Evolutionary conservation across 345 rosid species (phyloP).

Genomic region (Lenwebbia sp.): DNA sequence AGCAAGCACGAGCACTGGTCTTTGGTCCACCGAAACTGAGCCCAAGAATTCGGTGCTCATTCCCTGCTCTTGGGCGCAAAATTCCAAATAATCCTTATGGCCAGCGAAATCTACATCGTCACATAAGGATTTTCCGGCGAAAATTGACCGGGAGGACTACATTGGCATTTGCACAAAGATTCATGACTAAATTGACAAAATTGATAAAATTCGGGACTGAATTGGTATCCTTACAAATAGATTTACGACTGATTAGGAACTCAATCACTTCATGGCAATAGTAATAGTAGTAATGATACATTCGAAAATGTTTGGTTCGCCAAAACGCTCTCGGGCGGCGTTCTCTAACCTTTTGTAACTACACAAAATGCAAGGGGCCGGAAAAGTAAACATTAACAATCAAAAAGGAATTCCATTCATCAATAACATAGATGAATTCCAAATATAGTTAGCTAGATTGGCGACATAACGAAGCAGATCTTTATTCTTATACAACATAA

Average conservation of each 20-base stretch:
- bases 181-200: fast-evolving
- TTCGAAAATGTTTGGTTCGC: too few species aligned
- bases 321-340: too few species aligned
- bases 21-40: too few species aligned
- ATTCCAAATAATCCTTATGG: neutral
- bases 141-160: neutral
- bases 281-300: too few species aligned
- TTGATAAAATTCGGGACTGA: neutral
- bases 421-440: neutral
- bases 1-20: too few species aligned
- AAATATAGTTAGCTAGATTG: neutral
- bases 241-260: neutral
- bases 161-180: neutral
- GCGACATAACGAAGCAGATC: neutral
- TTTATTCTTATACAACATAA: neutral
- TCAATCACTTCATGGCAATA: neutral
- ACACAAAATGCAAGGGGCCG: neutral
- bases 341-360: neutral
- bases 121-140: neutral
- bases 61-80: neutral
- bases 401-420: neutral
- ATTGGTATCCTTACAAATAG: neutral
- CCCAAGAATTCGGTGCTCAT: too few species aligned
- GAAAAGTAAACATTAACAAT: neutral
- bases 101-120: neutral